A percentile compares a stretch with the other conserved stretches of the same genome.
phyloP scores from a whole-genome alignment of 441 rosid species.

The Bocquillonia castaneifolia region DNA sequence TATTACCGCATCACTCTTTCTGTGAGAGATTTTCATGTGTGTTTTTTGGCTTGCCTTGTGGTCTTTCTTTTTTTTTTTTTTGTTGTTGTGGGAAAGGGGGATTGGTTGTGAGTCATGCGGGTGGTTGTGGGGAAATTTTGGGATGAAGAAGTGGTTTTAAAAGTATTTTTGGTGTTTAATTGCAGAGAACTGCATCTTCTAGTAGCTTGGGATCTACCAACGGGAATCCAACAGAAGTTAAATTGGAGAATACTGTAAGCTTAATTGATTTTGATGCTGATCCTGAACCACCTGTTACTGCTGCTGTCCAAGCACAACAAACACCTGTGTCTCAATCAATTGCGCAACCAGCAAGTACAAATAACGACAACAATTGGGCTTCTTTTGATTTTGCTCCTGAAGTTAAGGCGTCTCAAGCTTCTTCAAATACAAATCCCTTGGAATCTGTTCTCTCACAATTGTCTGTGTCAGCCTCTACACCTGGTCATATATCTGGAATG shows the following conservation, averaged over 20 bases:
- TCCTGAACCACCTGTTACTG: conserved; percentile 56
- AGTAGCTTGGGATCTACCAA: conserved; percentile 58
- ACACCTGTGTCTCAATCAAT: conserved; percentile 38
- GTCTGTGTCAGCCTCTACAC: conserved; percentile 47
- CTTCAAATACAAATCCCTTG: conserved; percentile 49
- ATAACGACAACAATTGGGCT: conserved; percentile 74
- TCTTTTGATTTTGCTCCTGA: conserved; percentile 68
- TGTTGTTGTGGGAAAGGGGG: too few relatives aligned
- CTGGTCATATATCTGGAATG: conserved; percentile 43
- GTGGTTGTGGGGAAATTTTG: background rate
- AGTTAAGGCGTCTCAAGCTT: conserved; percentile 48
- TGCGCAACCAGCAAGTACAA: conserved; percentile 40
- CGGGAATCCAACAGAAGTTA: conserved; percentile 62
- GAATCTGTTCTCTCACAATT: conserved; percentile 84
- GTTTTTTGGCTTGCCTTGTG: too few relatives aligned
- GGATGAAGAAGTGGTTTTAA: conserved; percentile 23
- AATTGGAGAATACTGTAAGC: conserved; percentile 55
- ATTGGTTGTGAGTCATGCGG: too few relatives aligned
- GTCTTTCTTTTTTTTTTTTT: too few relatives aligned
- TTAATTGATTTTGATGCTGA: conserved; percentile 92
- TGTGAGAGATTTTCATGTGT: background rate
- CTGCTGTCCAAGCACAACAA: conserved; percentile 39
- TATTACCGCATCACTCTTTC: background rate
- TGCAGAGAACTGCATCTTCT: conserved; percentile 68
- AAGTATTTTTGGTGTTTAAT: conserved; percentile 28